Evolutionary conservation across 2,329 filamentous ascomycete genomes (phyloP).

Genomic region (Septoria linicola): DNA sequence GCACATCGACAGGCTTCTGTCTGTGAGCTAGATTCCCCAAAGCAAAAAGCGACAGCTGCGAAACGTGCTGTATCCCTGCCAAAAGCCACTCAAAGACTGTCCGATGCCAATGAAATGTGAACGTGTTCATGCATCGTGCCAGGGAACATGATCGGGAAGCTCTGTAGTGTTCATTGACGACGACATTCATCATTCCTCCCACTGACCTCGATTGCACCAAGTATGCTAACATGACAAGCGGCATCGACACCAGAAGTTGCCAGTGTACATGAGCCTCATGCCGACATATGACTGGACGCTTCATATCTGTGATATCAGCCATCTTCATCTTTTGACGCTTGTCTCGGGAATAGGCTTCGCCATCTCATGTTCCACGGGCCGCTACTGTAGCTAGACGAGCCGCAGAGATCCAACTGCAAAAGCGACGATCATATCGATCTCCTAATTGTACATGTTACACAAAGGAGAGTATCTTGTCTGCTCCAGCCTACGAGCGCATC

Average conservation of each 20-base stretch:
- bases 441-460: background rate
- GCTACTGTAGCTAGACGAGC: background rate
- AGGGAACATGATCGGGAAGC: background rate
- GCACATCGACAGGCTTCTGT: too few species aligned
- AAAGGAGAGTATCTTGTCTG: too few species aligned
- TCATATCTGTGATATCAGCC: background rate
- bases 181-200: background rate
- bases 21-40: too few species aligned
- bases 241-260: background rate
- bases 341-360: constrained; percentile 7
- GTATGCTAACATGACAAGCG: too few species aligned
- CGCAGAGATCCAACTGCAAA: background rate
- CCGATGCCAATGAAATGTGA: constrained; percentile 14
- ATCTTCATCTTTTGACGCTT: constrained; percentile 1
- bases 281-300: constrained; percentile 2
- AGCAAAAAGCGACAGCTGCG: background rate
- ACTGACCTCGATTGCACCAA: background rate
- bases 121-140: constrained; percentile 15
- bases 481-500: background rate
- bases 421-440: background rate
- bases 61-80: constrained; percentile 1
- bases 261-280: constrained; percentile 1
- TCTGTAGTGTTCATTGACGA: too few species aligned
- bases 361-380: background rate
- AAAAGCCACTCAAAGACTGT: constrained; percentile 2